These are phyloP conservation scores for Cucurbita moschata DNA, from an alignment of 306 rosid species.

Conservation along the genomic window DNA sequence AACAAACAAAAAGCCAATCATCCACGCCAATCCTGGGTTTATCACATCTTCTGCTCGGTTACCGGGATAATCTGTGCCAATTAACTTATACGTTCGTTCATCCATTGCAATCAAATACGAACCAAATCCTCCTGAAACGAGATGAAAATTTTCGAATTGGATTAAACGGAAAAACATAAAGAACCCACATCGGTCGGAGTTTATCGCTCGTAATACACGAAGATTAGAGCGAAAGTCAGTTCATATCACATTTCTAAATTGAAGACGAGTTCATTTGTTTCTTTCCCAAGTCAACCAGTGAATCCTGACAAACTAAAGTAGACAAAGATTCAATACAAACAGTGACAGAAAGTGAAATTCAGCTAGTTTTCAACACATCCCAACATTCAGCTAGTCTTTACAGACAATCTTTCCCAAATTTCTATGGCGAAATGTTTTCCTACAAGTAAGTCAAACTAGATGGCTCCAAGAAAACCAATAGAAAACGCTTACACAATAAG, in stretches of 20 bases:
- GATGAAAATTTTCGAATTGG: neutral
- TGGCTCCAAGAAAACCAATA: neutral
- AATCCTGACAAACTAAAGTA: neutral
- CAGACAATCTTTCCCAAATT: neutral
- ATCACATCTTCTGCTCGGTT: conserved; percentile 78
- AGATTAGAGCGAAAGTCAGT: neutral
- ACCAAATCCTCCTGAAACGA: conserved; percentile 70
- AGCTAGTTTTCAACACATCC: neutral
- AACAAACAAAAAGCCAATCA: conserved; percentile 69
- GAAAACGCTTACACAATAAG: neutral
- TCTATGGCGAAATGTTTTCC: neutral
- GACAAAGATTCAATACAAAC: neutral
- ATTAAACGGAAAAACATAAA: neutral
- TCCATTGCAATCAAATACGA: conserved; percentile 82
- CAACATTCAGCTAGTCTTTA: neutral
- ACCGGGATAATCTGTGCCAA: conserved; percentile 86
- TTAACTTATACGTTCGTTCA: conserved; percentile 59
- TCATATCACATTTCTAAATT: neutral
- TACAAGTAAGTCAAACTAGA: neutral
- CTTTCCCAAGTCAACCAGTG: neutral
- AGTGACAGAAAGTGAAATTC: neutral
- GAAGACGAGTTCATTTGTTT: neutral
- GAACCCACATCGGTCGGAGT: neutral
- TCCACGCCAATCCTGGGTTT: conserved; percentile 81
- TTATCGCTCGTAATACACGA: too few species aligned